Conservation (phyloP, 805 yeast species). For the Ogataea pini region DNA sequence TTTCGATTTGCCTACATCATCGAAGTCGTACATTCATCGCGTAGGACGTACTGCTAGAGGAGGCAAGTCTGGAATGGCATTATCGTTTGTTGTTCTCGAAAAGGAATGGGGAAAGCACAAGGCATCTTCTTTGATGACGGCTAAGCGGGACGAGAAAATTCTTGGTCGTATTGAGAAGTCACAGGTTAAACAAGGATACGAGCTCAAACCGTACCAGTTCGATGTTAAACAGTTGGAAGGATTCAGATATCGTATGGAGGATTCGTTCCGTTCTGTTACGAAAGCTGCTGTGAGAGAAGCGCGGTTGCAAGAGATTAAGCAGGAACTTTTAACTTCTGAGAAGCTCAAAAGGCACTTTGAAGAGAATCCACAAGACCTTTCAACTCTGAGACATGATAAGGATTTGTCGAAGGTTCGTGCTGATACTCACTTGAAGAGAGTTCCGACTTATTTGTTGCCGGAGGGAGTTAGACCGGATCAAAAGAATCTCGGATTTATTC, state of each 20-base stretch:
- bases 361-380: constrained; percentile 94
- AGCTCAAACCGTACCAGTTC: constrained; percentile 83
- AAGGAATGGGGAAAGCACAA: constrained; percentile 89
- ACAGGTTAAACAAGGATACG: constrained; percentile 72
- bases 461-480: constrained; percentile 63
- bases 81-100: constrained; percentile 84
- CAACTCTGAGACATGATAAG: constrained; percentile 86
- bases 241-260: constrained; percentile 94
- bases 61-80: constrained; percentile 91
- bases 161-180: constrained; percentile 73
- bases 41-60: constrained; percentile 98
- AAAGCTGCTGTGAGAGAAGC: constrained; percentile 90
- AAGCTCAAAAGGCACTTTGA: constrained; percentile 92
- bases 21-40: constrained; percentile 89
- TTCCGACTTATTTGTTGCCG: constrained; percentile 90
- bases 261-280: constrained; percentile 94
- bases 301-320: constrained; percentile 81
- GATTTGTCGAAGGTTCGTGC: constrained; percentile 80
- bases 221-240: constrained; percentile 92
- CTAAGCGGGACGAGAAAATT: constrained; percentile 85
- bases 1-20: constrained; percentile 88
- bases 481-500: constrained; percentile 67
- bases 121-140: constrained; percentile 66
- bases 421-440: constrained; percentile 84
- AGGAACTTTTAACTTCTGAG: constrained; percentile 84